Evolutionary conservation across 805 yeast species (phyloP), one percentile per base, ranked within the genome.

Genomic region (Torulaspora indica): DNA sequence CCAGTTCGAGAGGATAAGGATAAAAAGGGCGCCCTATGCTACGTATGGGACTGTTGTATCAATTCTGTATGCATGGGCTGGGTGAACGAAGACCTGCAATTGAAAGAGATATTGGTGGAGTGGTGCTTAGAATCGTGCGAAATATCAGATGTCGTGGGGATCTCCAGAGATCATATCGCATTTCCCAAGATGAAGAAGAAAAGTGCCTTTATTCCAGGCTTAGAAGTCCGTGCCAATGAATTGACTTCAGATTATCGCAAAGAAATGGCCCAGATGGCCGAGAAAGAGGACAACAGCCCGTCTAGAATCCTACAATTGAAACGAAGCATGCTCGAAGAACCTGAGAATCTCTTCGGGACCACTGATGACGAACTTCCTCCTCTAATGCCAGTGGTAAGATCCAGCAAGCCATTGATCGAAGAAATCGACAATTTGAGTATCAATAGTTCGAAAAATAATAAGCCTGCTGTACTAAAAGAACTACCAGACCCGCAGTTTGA

Each of bases 121-220:
- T 87, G 95, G 84, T 82, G 95, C 55, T 61, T 88, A 32, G 95
- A 87, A 57, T 76, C 89, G 8, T 78, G 85, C 3, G 96, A 87
- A 59, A 66, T 81, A 46, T 56, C 74, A 20, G 68, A 66, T 12
- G 68, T 71, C 38, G 60, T 79, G 1, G 63, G 68, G 3, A 69
- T 89, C 13, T 85, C 82, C 43, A 67, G 95, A 42, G 83, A 81
- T 40, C 60, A 60, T 29, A 69, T 79, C 37, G 60, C 78, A 3
- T 68, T 77, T 2, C 96, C 96, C 1, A 86, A 85, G 54, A 72
- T 91, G 79, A 61, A 71, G 8, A 66, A 74, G 39, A 89, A 89
- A 66, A 95, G 95, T 1, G 71, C 49, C 8, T 22, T 65, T 25
- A 70, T 78, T 2, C 69, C 75, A 3, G 54, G 58, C 8, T 71